Evolutionary conservation across 2,329 filamentous ascomycete species (phyloP).

Genomic region (Penicillium rolfsii): DNA sequence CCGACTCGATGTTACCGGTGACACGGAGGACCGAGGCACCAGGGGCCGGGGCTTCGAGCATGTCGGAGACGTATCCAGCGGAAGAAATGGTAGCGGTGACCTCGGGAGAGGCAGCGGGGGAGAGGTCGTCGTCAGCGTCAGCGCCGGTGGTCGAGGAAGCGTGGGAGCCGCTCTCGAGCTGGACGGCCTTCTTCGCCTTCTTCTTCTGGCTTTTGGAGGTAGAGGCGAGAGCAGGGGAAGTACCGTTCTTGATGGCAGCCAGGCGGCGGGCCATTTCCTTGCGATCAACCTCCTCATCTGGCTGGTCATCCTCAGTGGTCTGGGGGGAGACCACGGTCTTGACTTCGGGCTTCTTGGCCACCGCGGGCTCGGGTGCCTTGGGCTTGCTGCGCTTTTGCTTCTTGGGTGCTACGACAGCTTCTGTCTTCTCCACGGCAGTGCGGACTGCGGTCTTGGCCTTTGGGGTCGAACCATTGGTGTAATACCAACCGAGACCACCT

Average conservation of each 20-base stretch:
- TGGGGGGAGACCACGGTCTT: conserved; percentile 36
- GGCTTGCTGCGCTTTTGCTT: conserved; percentile 49
- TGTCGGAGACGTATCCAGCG: conserved; percentile 78
- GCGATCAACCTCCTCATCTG: conserved; percentile 67
- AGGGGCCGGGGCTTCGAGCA: conserved; percentile 74
- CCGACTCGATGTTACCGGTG: conserved; percentile 65
- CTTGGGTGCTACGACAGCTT: conserved; percentile 39
- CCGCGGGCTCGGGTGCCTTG: conserved; percentile 35
- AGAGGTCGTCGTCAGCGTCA: conserved; percentile 81
- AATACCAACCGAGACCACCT: conserved; percentile 48
- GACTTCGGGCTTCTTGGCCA: conserved; percentile 36
- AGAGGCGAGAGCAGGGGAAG: conserved; percentile 53
- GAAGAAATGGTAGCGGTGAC: conserved; percentile 45
- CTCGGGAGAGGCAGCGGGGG: conserved; percentile 68
- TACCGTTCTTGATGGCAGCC: conserved; percentile 70
- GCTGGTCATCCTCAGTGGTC: conserved; percentile 35
- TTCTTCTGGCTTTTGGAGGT: conserved; percentile 59
- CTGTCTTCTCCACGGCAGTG: conserved; percentile 39
- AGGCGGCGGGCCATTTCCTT: conserved; percentile 78
- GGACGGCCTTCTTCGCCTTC: conserved; percentile 69
- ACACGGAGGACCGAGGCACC: conserved; percentile 78
- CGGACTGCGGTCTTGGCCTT: conserved; percentile 39
- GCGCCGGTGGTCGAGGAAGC: conserved; percentile 72
- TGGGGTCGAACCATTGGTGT: conserved; percentile 39
- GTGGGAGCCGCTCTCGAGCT: conserved; percentile 59